These are phyloP conservation scores for Tieghemiomyces parasiticus DNA, from an alignment of 192 early-diverging fungal species.

Conservation along the genomic window DNA sequence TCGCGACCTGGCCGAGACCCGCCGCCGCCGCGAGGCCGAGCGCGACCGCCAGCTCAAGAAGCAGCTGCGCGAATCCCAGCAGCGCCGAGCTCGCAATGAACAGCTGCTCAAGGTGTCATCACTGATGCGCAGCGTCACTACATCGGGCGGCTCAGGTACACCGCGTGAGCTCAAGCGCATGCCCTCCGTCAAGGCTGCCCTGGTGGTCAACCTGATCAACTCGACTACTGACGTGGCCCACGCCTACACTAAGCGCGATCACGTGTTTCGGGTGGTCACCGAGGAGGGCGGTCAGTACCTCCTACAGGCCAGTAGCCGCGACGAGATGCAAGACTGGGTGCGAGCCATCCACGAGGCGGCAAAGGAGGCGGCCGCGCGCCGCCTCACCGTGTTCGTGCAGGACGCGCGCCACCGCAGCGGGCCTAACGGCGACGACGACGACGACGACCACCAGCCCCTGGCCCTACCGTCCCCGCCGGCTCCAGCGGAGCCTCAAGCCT, in stretches of 20 bases:
- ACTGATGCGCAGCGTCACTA: conserved; percentile 30
- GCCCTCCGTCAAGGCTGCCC: conserved; percentile 38
- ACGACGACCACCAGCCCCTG: not conserved
- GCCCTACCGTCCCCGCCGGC: not conserved
- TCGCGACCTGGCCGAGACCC: conserved; percentile 30
- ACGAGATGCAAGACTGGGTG: conserved; percentile 66
- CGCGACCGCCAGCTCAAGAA: conserved; percentile 33
- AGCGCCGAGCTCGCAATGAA: conserved; percentile 34
- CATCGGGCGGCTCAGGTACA: conserved; percentile 18
- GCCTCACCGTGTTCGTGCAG: conserved; percentile 47
- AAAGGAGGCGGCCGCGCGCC: conserved; percentile 49
- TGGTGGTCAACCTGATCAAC: conserved; percentile 65
- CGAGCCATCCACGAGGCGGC: conserved; percentile 45
- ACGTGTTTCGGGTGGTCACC: conserved; percentile 63
- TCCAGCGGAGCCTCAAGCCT: conserved; percentile 32
- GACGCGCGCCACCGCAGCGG: conserved; percentile 25
- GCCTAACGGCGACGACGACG: not conserved
- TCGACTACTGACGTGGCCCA: conserved; percentile 51
- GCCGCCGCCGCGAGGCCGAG: conserved; percentile 29
- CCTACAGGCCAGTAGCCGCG: conserved; percentile 43
- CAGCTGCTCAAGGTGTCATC: conserved; percentile 34
- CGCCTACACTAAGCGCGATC: conserved; percentile 47
- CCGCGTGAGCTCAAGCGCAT: conserved; percentile 15
- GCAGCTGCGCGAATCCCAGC: conserved; percentile 34
- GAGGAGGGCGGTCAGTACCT: conserved; percentile 69